Percentiles rank a stretch among this genome's conserved stretches.
Conservation (phyloP, 2,329 filamentous ascomycete species). For the Colletotrichum truncatum region DNA sequence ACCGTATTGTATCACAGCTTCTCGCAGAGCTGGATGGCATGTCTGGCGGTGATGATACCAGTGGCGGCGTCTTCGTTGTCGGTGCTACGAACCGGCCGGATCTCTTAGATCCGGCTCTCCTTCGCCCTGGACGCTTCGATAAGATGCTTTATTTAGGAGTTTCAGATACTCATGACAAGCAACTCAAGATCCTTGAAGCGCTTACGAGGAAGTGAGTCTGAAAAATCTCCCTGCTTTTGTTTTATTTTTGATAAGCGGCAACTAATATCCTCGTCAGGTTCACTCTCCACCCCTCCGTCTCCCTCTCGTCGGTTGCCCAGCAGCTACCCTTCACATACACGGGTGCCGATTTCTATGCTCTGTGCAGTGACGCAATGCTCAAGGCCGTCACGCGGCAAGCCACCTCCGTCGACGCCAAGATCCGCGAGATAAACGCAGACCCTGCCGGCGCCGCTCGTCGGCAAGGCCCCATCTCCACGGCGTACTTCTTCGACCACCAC, state of each 20-base stretch:
- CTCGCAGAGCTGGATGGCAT: conserved; percentile 97
- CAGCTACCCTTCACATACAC: conserved; percentile 94
- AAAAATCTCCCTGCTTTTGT: not conserved
- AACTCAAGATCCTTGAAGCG: conserved; percentile 92
- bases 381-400: conserved; percentile 96
- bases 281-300: conserved; percentile 81
- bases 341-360: conserved; percentile 94
- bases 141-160: conserved; percentile 99
- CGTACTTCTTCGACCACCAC: conserved; percentile 95
- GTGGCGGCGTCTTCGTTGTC: conserved; percentile 92
- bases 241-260: conserved; percentile 6
- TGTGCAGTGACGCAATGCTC: conserved; percentile 98
- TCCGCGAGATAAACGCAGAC: conserved; percentile 72
- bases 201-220: conserved; percentile 86
- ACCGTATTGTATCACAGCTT: conserved; percentile 93
- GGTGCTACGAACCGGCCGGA: conserved; percentile 96
- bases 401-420: conserved; percentile 82
- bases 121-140: conserved; percentile 92
- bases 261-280: conserved; percentile 66
- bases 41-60: conserved; percentile 87
- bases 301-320: conserved; percentile 77
- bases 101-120: conserved; percentile 86
- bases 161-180: conserved; percentile 96
- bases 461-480: conserved; percentile 74
- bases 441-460: conserved; percentile 38